Base-by-base conservation (phyloP, 192 early-diverging fungal species). In the Chytriomyces sp. region DNA sequence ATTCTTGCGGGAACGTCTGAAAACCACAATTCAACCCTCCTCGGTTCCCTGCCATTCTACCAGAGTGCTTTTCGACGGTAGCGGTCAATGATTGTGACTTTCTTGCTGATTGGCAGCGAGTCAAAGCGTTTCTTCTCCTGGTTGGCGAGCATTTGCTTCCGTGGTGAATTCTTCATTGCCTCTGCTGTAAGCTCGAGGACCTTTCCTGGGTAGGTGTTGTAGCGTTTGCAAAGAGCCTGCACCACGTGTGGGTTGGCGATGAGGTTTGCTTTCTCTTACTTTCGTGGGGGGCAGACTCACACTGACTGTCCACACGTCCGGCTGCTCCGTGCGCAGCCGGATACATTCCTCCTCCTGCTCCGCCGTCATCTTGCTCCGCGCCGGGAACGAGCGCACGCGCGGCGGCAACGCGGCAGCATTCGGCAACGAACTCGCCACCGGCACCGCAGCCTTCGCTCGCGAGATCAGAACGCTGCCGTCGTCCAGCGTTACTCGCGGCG, bases 61-160 rank as follows among this genome's bases (percentile, higher is more conserved):
- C 83, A 85, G 37, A 82, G 44, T 32, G 75, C 78, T 72, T 85
- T 82, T 53, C 83, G 59, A 31, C 80, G n/a, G 39, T 82, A 70
- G 26, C 80, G 57, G 39, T 85, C 83, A 32, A 85, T 60, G n/a
- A 71, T 64, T 3, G 59, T 79, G 56, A 74, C 76, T 61, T 85
- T 85, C 70, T 75, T 80, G 7, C 71, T 65, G 19, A 74, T 61
- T 33, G 77, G 53, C 58, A 85, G 44, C 28, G 26, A 26, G 28
- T 82, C 77, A 40, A 82, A 85, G 30, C 67, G 52, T 12, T 60
- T 37, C 59, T 63, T 39, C 39, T 71, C 64, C 73, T 75, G 57
- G 22, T 57, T 26, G 52, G 37, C 44, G 31, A 85, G 54, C 52
- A 71, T 60, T 54, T 66, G 39, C 60, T 64, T 73, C 33, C 83